A percentile compares a stretch with the other conserved stretches of the same genome.
phyloP scores from a whole-genome alignment of 2,329 filamentous ascomycete genomes.

The Didymella segeticola region DNA sequence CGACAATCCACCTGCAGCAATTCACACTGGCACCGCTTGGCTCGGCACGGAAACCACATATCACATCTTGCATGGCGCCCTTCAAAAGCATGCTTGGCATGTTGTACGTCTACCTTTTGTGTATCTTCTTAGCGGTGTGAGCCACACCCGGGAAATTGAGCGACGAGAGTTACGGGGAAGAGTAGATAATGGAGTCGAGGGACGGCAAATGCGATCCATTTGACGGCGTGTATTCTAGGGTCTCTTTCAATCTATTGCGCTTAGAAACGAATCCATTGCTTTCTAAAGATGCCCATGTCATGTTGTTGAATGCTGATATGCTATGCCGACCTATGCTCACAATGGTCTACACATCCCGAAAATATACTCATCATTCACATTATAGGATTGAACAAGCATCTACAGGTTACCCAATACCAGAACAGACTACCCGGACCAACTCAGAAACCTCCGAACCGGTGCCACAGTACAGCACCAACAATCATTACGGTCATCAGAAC shows the following conservation, averaged over 20 bases:
- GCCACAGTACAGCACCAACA: too few relatives aligned
- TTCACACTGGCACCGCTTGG: slow-evolving; percentile 25
- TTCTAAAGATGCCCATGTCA: slow-evolving; percentile 12
- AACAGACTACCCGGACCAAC: too few relatives aligned
- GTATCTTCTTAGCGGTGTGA: slow-evolving; percentile 37
- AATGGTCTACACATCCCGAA: too few relatives aligned
- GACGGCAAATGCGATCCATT: slow-evolving; percentile 43
- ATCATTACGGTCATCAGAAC: not conserved
- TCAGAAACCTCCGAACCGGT: not conserved
- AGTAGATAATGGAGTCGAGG: slow-evolving; percentile 45
- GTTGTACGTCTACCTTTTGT: slow-evolving; percentile 47
- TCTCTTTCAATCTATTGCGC: slow-evolving; percentile 39
- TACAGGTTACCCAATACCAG: not conserved
- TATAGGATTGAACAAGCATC: not conserved
- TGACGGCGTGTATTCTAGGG: slow-evolving; percentile 47
- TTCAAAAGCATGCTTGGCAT: slow-evolving; percentile 31
- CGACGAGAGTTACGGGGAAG: slow-evolving; percentile 15
- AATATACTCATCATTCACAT: not conserved
- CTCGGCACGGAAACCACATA: slow-evolving; percentile 29
- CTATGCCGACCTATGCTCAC: too few relatives aligned
- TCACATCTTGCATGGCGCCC: slow-evolving; percentile 38
- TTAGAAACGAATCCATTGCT: slow-evolving; percentile 45
- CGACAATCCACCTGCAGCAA: slow-evolving; percentile 40
- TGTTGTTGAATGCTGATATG: too few relatives aligned
- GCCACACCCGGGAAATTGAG: slow-evolving; percentile 14